Conservation (phyloP, 192 early-diverging fungal genomes). For the Coemansia reversa region DNA sequence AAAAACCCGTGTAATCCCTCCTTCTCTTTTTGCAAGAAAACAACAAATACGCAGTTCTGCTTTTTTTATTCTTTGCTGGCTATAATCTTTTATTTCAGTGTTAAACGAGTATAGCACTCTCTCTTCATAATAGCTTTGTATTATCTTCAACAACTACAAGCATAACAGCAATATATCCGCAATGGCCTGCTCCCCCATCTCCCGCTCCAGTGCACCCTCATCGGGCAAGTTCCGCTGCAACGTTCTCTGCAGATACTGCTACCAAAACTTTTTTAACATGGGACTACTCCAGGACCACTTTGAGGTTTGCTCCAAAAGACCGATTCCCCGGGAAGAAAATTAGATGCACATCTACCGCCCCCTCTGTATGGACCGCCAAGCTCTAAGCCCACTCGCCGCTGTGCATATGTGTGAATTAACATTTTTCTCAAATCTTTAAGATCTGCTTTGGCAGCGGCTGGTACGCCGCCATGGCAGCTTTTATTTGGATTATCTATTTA, state of each 20-base stretch:
- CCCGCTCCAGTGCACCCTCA: conserved; percentile 21
- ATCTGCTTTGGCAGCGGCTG: background rate
- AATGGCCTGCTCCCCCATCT: conserved; percentile 37
- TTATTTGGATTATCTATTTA: background rate
- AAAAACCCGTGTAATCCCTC: background rate
- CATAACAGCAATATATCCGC: background rate
- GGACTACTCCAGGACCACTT: conserved; percentile 31
- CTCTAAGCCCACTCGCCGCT: background rate
- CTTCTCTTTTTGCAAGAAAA: background rate
- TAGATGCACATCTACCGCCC: background rate
- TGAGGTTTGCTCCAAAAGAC: conserved; percentile 21
- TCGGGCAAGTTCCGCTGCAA: conserved; percentile 37
- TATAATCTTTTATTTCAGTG: background rate
- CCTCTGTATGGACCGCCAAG: background rate
- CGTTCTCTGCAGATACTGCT: conserved; percentile 35
- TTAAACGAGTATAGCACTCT: background rate
- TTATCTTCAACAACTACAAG: background rate
- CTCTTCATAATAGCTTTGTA: background rate
- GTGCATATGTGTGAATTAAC: conserved; percentile 3
- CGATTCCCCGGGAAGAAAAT: background rate
- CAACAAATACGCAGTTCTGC: background rate
- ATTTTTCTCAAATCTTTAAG: background rate
- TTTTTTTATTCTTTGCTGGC: background rate
- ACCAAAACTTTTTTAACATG: conserved; percentile 23
- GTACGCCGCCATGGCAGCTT: background rate